Evolutionary conservation across 2,329 filamentous ascomycete species (phyloP), one percentile per base, ranked within the genome.

Genomic region (Colletotrichum orbiculare): DNA sequence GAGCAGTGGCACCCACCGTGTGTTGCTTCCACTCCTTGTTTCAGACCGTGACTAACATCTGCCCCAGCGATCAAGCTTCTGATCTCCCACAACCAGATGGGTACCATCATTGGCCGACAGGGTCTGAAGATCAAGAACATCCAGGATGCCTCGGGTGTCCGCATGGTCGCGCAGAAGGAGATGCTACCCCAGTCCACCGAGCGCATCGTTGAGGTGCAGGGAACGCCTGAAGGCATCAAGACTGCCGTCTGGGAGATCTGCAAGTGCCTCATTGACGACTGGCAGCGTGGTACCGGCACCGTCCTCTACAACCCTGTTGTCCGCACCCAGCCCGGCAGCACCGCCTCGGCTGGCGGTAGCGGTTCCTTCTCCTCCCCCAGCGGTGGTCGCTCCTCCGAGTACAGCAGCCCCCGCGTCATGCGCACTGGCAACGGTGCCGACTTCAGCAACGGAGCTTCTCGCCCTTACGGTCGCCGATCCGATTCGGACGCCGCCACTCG

Each of bases 51-150:
- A 15, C 64, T 78, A 69, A 76, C 64, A 11, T 7, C 35, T 15
- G 25, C 45, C 67, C 25, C 71, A 99, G 96, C 96, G 67, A 92
- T 99, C 78, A 97, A 97, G 76, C 90, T 99, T 38, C 90, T 99
- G 77, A 98, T 99, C 79, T 99, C 96, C 39, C 95, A 99, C 84
- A 98, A 98, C 79, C 96, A 99, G 82, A 99, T 99, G 96, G 96
- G 96, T 68, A 99, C 96, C 73, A 97, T 99, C 82, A 99, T 99
- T 76, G 96, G 96, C 73, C 90, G 94, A 70, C 92, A 96, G 78
- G 96, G 96, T 65, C 86, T 97, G 71, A 99, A 98, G 85, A 99
- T 99, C 85, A 99, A 99, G 87, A 93, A 97, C 78, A 99, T 99
- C 71, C 96, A 99, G 78, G 96, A 99, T 78, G 90, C 89, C 37